These are phyloP conservation scores for Xerocomellus chrysenteron DNA, from an alignment of 768 basidiomycete species.

Conservation along the genomic window DNA sequence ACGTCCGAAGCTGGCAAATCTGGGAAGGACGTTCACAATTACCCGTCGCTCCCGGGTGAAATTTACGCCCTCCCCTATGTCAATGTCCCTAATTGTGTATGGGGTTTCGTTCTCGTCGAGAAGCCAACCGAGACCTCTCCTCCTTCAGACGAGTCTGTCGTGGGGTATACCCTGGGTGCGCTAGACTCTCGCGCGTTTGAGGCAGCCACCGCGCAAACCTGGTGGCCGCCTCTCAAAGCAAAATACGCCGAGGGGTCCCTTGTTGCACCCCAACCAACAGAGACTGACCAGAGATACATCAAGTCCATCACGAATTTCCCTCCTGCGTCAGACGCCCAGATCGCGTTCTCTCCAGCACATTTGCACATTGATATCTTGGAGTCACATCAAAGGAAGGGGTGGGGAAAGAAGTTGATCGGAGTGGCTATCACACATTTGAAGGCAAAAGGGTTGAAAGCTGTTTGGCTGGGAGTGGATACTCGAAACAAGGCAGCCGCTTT, in stretches of 20 bases:
- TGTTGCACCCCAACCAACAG: conserved; percentile 15
- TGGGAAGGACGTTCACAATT: conserved; percentile 60
- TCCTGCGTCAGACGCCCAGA: conserved; percentile 49
- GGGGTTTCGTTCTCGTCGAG: conserved; percentile 73
- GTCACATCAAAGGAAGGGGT: conserved; percentile 64
- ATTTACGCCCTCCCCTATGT: conserved; percentile 78
- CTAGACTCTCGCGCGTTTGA: conserved; percentile 68
- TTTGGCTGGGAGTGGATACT: conserved; percentile 72
- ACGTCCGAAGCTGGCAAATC: conserved; percentile 72
- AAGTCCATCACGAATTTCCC: conserved; percentile 34
- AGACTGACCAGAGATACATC: conserved; percentile 34
- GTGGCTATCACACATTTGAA: conserved; percentile 54
- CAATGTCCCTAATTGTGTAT: conserved; percentile 56
- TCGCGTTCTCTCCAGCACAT: conserved; percentile 70
- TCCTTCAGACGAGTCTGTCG: conserved; percentile 41
- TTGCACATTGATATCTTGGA: conserved; percentile 73
- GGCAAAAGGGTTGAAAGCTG: conserved; percentile 41
- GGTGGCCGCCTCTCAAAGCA: conserved; percentile 64
- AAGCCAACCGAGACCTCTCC: conserved; percentile 23
- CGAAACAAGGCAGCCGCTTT: conserved; percentile 56
- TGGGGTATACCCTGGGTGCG: conserved; percentile 73
- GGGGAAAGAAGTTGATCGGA: conserved; percentile 64
- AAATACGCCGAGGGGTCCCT: conserved; percentile 45
- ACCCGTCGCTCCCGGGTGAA: conserved; percentile 64
- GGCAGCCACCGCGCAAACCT: conserved; percentile 48